These are phyloP conservation scores for Chalciporus piperatus DNA, from an alignment of 768 basidiomycete genomes.

Conservation along the genomic window DNA sequence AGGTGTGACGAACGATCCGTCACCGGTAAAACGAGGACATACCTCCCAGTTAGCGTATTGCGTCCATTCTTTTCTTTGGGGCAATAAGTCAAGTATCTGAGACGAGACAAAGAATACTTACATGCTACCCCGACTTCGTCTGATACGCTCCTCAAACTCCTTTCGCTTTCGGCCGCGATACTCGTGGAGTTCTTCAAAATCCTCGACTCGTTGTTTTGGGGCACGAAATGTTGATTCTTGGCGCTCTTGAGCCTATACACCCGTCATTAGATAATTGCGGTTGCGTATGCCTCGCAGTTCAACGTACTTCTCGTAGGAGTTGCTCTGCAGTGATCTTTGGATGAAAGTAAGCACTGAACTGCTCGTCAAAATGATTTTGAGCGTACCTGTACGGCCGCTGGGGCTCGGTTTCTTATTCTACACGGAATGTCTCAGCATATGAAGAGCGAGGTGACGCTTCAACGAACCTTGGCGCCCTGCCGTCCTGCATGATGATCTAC, in stretches of 20 bases:
- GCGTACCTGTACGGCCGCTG: slow-evolving; percentile 86
- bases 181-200: slow-evolving; percentile 88
- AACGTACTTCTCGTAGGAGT: slow-evolving; percentile 82
- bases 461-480: slow-evolving; percentile 69
- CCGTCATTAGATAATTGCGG: background rate
- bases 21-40: slow-evolving; percentile 15
- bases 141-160: slow-evolving; percentile 89
- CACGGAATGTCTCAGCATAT: slow-evolving; percentile 5
- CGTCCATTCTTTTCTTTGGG: slow-evolving; percentile 75
- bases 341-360: slow-evolving; percentile 14
- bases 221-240: slow-evolving; percentile 91
- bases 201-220: slow-evolving; percentile 93
- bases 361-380: background rate
- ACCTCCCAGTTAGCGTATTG: slow-evolving; percentile 88
- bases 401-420: slow-evolving; percentile 94
- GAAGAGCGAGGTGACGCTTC: slow-evolving; percentile 1
- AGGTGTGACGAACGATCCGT: slow-evolving; percentile 1
- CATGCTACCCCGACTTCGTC: slow-evolving; percentile 80
- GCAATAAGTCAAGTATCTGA: background rate
- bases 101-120: slow-evolving; percentile 32
- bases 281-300: background rate
- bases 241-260: slow-evolving; percentile 84
- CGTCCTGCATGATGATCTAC: slow-evolving; percentile 63
- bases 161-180: slow-evolving; percentile 90
- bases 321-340: slow-evolving; percentile 95